These are phyloP conservation scores for Pichia cactophila DNA, from an alignment of 1,139 yeast species.

Conservation along the genomic window DNA sequence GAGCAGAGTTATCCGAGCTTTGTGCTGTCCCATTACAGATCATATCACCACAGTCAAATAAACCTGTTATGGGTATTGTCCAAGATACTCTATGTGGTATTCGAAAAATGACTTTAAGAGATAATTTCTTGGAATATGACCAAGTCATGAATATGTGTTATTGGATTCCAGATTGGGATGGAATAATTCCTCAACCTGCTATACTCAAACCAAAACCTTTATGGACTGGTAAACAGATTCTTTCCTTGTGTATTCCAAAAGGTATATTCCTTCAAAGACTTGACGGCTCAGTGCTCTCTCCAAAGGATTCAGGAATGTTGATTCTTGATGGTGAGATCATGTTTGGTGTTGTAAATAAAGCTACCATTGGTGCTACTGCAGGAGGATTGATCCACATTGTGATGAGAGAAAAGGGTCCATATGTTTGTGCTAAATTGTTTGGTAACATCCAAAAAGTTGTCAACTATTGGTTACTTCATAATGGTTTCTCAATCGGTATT, in stretches of 20 bases:
- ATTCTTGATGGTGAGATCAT: constrained; percentile 88
- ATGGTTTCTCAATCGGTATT: constrained; percentile 97
- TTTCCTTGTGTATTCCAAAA: constrained; percentile 88
- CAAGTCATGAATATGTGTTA: constrained; percentile 94
- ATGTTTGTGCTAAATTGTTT: constrained; percentile 81
- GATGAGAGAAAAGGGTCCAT: constrained; percentile 94
- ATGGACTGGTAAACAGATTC: constrained; percentile 95
- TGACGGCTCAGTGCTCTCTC: constrained; percentile 83
- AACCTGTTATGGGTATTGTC: constrained; percentile 99
- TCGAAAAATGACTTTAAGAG: constrained; percentile 90
- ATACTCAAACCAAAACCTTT: constrained; percentile 89
- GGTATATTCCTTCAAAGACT: constrained; percentile 93
- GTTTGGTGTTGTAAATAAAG: constrained; percentile 96
- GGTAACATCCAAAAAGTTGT: constrained; percentile 93
- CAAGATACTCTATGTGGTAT: constrained; percentile 98
- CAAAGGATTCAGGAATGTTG: constrained; percentile 86
- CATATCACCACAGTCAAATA: constrained; percentile 96
- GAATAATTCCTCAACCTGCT: constrained; percentile 96
- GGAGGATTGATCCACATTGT: constrained; percentile 98
- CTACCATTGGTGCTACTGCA: constrained; percentile 96
- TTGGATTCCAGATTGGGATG: constrained; percentile 99
- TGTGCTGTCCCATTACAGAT: constrained; percentile 97
- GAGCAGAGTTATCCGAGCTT: constrained; percentile 90
- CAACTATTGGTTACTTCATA: constrained; percentile 92
- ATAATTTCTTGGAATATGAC: constrained; percentile 78